A percentile compares a stretch with the other conserved stretches of the same genome.
These are phyloP conservation scores for Byssoonygena ceratinophila DNA, from an alignment of 2,329 filamentous ascomycete species.

Conservation along the genomic window DNA sequence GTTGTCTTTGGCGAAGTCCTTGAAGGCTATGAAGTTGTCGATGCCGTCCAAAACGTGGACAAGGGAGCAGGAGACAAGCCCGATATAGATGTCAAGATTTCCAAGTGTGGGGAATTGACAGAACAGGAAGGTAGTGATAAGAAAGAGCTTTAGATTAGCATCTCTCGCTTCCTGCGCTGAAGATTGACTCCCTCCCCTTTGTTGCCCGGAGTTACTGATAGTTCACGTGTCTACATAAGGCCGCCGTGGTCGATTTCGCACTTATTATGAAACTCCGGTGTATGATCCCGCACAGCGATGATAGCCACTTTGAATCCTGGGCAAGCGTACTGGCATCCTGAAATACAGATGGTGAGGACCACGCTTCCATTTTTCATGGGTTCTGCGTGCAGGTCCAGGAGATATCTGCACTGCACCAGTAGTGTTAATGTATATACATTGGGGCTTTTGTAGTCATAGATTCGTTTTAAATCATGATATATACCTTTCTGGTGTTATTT, in stretches of 20 bases:
- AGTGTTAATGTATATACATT: neutral
- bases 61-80: constrained; percentile 51
- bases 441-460: neutral
- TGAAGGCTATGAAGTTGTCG: constrained; percentile 56
- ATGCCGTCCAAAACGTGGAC: constrained; percentile 53
- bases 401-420: too few species aligned
- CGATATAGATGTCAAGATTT: constrained; percentile 50
- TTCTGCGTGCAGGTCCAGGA: too few species aligned
- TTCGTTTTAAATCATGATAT: too few species aligned
- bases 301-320: neutral
- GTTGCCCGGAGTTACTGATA: constrained; percentile 7
- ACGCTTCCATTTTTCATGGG: too few species aligned
- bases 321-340: too few species aligned
- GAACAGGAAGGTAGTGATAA: constrained; percentile 51
- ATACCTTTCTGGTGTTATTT: too few species aligned
- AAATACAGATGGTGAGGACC: too few species aligned
- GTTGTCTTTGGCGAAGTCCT: constrained; percentile 61
- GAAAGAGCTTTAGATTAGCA: constrained; percentile 49
- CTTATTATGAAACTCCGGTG: constrained; percentile 1
- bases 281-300: neutral
- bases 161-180: neutral
- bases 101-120: constrained; percentile 55
- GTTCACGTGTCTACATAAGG: constrained; percentile 9
- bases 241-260: constrained; percentile 9
- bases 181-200: neutral